phyloP scores from a whole-genome alignment of 768 basidiomycete genomes.

The Solioccasus polychromus region DNA sequence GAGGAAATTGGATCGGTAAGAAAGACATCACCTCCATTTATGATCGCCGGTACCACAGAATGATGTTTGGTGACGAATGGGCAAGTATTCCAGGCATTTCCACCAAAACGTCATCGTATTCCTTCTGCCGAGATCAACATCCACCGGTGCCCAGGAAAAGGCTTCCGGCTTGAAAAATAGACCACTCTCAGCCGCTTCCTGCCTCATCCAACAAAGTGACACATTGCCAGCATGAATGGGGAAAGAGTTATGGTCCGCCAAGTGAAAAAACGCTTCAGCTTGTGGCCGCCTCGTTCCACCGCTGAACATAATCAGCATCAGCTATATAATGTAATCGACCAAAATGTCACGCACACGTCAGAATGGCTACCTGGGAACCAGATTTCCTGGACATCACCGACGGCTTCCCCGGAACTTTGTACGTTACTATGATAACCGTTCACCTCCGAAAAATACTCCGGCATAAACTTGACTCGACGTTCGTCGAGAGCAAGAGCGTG shows the following conservation, averaged over 20 bases:
- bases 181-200: conserved; percentile 5
- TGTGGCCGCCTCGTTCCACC: neutral
- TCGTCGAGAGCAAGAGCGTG: conserved; percentile 16
- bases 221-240: conserved; percentile 5
- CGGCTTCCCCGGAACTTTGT: neutral
- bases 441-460: conserved; percentile 11
- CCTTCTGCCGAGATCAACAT: conserved; percentile 4
- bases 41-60: conserved; percentile 10
- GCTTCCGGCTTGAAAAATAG: neutral
- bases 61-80: conserved; percentile 6
- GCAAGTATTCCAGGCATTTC: neutral
- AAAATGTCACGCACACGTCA: conserved; percentile 9
- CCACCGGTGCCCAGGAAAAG: conserved; percentile 1
- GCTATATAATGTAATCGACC: neutral
- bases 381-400: conserved; percentile 9
- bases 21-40: neutral
- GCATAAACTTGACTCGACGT: conserved; percentile 13
- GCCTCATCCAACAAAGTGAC: conserved; percentile 9
- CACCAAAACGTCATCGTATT: neutral
- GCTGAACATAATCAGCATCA: neutral
- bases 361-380: conserved; percentile 12
- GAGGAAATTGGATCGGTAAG: neutral
- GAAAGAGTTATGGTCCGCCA: neutral
- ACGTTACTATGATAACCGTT: neutral
- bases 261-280: neutral